Evolutionary conservation across 2,329 filamentous ascomycete species (phyloP).

Genomic region (Zarea fungicola): DNA sequence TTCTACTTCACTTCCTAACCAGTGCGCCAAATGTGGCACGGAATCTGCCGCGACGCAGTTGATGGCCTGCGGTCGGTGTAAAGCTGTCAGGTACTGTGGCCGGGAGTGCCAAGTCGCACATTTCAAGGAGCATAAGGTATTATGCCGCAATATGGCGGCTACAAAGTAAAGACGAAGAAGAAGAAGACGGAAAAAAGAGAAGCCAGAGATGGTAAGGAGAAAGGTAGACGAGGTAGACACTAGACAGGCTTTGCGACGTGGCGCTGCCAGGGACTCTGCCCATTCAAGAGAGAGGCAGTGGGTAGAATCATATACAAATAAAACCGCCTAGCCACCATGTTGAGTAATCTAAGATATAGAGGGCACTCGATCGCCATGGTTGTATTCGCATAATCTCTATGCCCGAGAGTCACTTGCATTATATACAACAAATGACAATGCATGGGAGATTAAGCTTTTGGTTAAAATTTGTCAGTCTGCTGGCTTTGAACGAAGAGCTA

Average conservation of each 20-base stretch:
- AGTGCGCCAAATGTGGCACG: constrained; percentile 25
- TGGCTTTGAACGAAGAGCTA: too few species aligned
- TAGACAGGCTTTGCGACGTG: neutral
- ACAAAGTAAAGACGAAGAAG: neutral
- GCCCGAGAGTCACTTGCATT: too few species aligned
- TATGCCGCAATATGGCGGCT: constrained; percentile 16
- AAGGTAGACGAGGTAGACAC: neutral
- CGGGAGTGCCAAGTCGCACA: constrained; percentile 28
- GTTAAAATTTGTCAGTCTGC: too few species aligned
- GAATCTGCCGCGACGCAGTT: constrained; percentile 22
- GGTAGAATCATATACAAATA: too few species aligned
- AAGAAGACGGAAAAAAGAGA: neutral
- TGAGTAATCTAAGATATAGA: too few species aligned
- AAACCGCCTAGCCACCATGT: too few species aligned
- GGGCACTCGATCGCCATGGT: too few species aligned
- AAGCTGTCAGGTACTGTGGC: constrained; percentile 25
- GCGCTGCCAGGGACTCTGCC: too few species aligned
- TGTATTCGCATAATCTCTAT: too few species aligned
- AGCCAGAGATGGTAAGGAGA: neutral
- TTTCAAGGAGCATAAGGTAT: constrained; percentile 26
- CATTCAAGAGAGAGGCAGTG: too few species aligned
- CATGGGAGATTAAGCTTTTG: too few species aligned
- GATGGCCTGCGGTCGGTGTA: constrained; percentile 29
- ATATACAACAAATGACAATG: too few species aligned
- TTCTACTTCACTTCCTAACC: constrained; percentile 2